Percentiles rank a stretch among this genome's conserved stretches.
phyloP scores from a whole-genome alignment of 768 basidiomycete genomes.

The Suillus lakei region DNA sequence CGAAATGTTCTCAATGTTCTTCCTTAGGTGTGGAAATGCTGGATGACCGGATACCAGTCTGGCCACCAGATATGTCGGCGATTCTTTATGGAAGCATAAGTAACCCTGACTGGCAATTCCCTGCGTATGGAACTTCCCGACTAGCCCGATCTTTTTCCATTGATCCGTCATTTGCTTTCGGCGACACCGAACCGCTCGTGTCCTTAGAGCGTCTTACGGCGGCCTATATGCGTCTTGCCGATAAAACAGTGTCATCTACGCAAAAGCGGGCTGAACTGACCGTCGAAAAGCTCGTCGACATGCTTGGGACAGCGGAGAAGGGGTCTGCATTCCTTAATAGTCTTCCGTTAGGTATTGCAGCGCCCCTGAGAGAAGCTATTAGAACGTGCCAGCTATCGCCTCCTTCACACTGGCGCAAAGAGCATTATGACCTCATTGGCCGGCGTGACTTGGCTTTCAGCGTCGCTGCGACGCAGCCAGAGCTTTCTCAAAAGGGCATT shows the following conservation, averaged over 20 bases:
- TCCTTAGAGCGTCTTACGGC: slow-evolving; percentile 57
- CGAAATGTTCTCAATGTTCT: neutral
- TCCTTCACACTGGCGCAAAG: slow-evolving; percentile 68
- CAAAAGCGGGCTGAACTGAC: slow-evolving; percentile 73
- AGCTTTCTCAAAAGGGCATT: slow-evolving; percentile 30
- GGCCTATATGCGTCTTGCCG: slow-evolving; percentile 64
- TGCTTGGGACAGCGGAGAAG: slow-evolving; percentile 40
- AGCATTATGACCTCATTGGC: slow-evolving; percentile 38
- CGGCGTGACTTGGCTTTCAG: slow-evolving; percentile 37
- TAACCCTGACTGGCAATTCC: slow-evolving; percentile 71
- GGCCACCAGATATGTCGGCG: slow-evolving; percentile 78
- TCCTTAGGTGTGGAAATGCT: slow-evolving; percentile 47
- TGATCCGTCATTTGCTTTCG: slow-evolving; percentile 63
- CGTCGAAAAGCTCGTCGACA: slow-evolving; percentile 56
- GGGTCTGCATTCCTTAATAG: slow-evolving; percentile 54
- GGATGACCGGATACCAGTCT: slow-evolving; percentile 75
- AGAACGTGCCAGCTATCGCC: slow-evolving; percentile 83
- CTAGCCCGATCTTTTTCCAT: slow-evolving; percentile 54
- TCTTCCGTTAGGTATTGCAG: slow-evolving; percentile 71
- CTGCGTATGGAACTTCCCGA: slow-evolving; percentile 47
- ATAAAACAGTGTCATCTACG: slow-evolving; percentile 50
- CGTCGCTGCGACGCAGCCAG: slow-evolving; percentile 36
- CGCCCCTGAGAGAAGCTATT: slow-evolving; percentile 85
- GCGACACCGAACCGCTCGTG: slow-evolving; percentile 60
- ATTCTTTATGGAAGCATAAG: slow-evolving; percentile 62